Conservation (phyloP, 2,329 filamentous ascomycete genomes). For the Botrytis paeoniae region DNA sequence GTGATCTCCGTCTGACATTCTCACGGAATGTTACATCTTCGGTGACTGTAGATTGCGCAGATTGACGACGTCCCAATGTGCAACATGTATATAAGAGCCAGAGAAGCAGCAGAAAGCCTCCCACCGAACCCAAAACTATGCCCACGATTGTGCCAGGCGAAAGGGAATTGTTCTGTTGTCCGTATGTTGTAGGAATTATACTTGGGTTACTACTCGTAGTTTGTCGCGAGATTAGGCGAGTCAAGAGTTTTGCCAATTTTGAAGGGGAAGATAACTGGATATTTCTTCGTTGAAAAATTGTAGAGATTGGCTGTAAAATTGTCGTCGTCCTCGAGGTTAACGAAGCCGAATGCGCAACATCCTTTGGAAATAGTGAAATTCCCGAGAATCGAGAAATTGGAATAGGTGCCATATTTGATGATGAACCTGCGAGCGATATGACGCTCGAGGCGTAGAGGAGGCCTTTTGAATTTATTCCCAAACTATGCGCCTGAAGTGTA, state of each 20-base stretch:
- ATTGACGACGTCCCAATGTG: constrained; percentile 23
- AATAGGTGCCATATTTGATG: constrained; percentile 13
- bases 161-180: constrained; percentile 50
- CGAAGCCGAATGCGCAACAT: background rate
- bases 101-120: constrained; percentile 50
- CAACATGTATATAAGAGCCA: constrained; percentile 47
- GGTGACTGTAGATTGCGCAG: constrained; percentile 20
- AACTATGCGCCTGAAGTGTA: background rate
- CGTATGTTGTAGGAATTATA: constrained; percentile 61
- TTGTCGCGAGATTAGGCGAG: constrained; percentile 4
- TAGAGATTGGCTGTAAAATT: background rate
- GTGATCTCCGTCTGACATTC: constrained; percentile 23
- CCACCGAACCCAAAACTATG: constrained; percentile 55
- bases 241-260: background rate
- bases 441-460: background rate
- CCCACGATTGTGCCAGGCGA: constrained; percentile 56
- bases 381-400: background rate
- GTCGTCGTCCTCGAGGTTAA: background rate
- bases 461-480: background rate
- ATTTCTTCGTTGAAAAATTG: background rate
- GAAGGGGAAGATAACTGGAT: background rate
- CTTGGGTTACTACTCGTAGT: background rate
- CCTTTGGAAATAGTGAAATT: background rate
- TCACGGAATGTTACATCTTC: constrained; percentile 29
- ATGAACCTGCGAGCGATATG: constrained; percentile 7